These are phyloP conservation scores for Clitopilus passeckerianus DNA, from an alignment of 768 basidiomycete species.

Conservation along the genomic window DNA sequence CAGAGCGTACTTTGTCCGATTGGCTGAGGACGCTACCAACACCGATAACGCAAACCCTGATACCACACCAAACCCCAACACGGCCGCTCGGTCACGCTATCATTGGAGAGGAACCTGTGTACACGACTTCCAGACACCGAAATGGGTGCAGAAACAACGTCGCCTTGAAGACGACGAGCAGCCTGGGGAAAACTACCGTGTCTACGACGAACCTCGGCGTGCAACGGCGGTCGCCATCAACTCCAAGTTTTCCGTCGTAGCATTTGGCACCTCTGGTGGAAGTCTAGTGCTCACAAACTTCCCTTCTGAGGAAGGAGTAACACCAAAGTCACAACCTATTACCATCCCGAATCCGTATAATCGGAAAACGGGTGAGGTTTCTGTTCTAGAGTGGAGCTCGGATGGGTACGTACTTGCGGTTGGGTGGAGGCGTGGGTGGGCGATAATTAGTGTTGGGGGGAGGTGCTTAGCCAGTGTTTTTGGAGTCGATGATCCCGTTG, in stretches of 20 bases:
- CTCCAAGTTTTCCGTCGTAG: conserved; percentile 74
- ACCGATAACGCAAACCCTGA: background rate
- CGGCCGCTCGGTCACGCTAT: conserved; percentile 14
- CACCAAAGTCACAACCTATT: conserved; percentile 57
- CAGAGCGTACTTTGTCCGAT: conserved; percentile 71
- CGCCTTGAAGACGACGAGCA: conserved; percentile 44
- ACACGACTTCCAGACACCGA: conserved; percentile 67
- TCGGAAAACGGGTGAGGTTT: conserved; percentile 56
- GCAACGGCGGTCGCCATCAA: conserved; percentile 70
- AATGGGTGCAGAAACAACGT: conserved; percentile 77
- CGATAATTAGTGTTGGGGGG: conserved; percentile 85
- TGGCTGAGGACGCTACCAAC: conserved; percentile 37
- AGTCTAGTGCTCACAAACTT: conserved; percentile 63
- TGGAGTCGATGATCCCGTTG: conserved; percentile 58
- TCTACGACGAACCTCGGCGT: conserved; percentile 62
- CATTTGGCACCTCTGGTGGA: conserved; percentile 75
- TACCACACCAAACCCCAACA: conserved; percentile 10
- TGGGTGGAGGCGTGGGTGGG: conserved; percentile 90
- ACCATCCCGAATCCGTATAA: conserved; percentile 60
- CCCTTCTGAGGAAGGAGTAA: conserved; percentile 54
- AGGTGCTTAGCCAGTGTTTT: conserved; percentile 79
- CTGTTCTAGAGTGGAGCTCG: conserved; percentile 83
- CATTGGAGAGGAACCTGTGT: conserved; percentile 79
- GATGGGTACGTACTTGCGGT: conserved; percentile 95
- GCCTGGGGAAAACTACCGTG: conserved; percentile 15